Base-by-base conservation (phyloP, 2,329 filamentous ascomycete species). In the Aspergillus ruber region DNA sequence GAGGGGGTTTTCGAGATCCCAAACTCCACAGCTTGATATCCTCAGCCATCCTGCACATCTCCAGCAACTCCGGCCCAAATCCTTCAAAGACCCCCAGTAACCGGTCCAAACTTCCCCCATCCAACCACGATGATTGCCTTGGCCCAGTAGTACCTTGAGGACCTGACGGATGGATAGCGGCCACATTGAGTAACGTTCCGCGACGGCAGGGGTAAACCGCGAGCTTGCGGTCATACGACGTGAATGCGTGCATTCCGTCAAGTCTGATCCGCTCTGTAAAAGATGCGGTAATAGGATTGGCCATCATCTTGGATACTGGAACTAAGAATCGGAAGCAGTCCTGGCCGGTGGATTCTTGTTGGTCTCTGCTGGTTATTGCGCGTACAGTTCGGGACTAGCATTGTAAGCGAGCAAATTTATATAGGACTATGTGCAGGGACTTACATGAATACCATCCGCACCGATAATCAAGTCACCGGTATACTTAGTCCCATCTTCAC, bases 391-490 rank as follows among this genome's bases (percentile, higher is more conserved):
- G 65, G 43, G 33, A 68, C 63, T 27, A 60, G 43, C 10, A 57
- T 58, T 27, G 57, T 55, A 21, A 55, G 56, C 17, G 50, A 56
- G 1, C 57, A 62, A 13, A 8, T 38, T n/a, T 23, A 15, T 23
- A 9, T 29, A 10, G 25, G 4, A n/a, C 17, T 35, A 35, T 1
- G 6, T 17, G n/a, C 13, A 23, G 17, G 9, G 8, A 4, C 50
- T 33, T 46, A 58, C 59, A 32, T 70, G 62, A 10, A 72, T 61
- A 2, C 69, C 69, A 56, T 71, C 68, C 3, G 69, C 69, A 20
- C 68, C 64, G 15, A 73, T 53, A n/a, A 73, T 61, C 15, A 72
- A 54, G 52, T 73, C 69, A 17, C 57, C 69, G 1, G 56, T 56
- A 25, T 63, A 46, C 9, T 49, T 56, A 7, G 48, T 54, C 8